Evolutionary conservation across 1,139 yeast genomes (phyloP).

Genomic region (Suhomyces chickasaworum): DNA sequence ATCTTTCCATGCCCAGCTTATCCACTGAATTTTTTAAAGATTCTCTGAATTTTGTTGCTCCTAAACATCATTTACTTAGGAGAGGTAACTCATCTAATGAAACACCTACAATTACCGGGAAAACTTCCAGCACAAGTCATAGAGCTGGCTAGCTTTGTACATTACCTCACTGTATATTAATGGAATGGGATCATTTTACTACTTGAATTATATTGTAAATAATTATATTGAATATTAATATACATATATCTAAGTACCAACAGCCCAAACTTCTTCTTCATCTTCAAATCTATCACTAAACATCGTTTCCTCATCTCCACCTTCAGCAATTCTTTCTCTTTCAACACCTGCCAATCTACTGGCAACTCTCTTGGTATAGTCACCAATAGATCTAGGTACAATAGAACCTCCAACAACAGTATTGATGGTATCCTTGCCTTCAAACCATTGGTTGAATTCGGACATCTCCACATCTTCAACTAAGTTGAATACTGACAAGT

Average conservation of each 20-base stretch:
- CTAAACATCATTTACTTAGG: constrained; percentile 4
- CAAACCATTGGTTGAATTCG: constrained; percentile 64
- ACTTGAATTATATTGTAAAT: not conserved
- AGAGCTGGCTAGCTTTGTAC: constrained; percentile 8
- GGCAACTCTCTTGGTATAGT: constrained; percentile 88
- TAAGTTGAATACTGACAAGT: constrained; percentile 67
- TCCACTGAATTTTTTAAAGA: constrained; percentile 14
- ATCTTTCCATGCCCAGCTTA: constrained; percentile 30
- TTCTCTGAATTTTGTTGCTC: constrained; percentile 8
- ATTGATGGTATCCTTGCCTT: constrained; percentile 25
- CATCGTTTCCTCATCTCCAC: constrained; percentile 87
- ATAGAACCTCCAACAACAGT: constrained; percentile 52
- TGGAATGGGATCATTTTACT: not conserved
- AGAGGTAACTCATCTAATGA: constrained; percentile 14
- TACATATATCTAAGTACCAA: constrained; percentile 56
- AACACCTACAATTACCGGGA: constrained; percentile 7
- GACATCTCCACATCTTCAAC: constrained; percentile 68
- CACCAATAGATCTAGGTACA: constrained; percentile 76
- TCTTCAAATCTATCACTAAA: constrained; percentile 86
- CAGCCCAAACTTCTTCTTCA: constrained; percentile 84
- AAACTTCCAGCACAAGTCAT: constrained; percentile 7
- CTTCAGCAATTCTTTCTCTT: constrained; percentile 82
- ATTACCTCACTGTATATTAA: constrained; percentile 8
- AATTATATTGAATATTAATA: not conserved
- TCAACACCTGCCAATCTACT: constrained; percentile 80